phyloP scores from a whole-genome alignment of 495 filamentous ascomycete species.

The Massariosphaeria phaeospora region DNA sequence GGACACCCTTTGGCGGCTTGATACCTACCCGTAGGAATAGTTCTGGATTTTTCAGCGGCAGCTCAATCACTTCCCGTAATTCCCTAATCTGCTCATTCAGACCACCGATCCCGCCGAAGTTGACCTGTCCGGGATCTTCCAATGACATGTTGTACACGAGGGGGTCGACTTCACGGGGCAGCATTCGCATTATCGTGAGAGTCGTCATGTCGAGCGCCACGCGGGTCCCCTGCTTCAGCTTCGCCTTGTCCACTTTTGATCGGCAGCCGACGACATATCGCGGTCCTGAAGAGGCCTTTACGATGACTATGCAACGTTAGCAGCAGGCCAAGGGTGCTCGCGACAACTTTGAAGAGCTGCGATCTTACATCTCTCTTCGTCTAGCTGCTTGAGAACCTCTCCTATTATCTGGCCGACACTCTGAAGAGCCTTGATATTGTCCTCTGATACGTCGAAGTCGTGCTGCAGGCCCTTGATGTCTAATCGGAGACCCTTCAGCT shows the following conservation, averaged over 20 bases:
- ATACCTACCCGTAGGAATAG: slow-evolving; percentile 96
- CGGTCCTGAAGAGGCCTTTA: slow-evolving; percentile 93
- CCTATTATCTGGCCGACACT: slow-evolving; percentile 99
- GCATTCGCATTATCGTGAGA: slow-evolving; percentile 99
- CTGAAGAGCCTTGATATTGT: slow-evolving; percentile 99
- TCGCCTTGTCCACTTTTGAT: slow-evolving; percentile 93
- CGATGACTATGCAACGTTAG: slow-evolving; percentile 50
- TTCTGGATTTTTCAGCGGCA: slow-evolving; percentile 98
- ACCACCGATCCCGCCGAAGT: slow-evolving; percentile 97
- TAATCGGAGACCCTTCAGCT: slow-evolving; percentile 82
- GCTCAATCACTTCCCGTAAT: slow-evolving; percentile 93
- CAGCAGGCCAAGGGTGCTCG: background rate
- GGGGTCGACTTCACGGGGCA: slow-evolving; percentile 96
- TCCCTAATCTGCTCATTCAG: slow-evolving; percentile 99
- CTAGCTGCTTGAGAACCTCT: slow-evolving; percentile 96
- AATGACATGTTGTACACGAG: slow-evolving; percentile 99
- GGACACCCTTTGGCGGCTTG: slow-evolving; percentile 96
- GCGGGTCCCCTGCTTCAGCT: slow-evolving; percentile 96
- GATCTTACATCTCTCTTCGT: slow-evolving; percentile 91
- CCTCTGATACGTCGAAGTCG: slow-evolving; percentile 94
- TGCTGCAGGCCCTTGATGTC: slow-evolving; percentile 94
- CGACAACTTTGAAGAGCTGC: background rate
- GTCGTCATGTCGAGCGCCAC: slow-evolving; percentile 99
- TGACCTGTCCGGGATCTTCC: slow-evolving; percentile 95
- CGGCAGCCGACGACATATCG: slow-evolving; percentile 98